Conservation (phyloP, 2,329 filamentous ascomycete genomes). For the Teratosphaeria pseudoeucalypti region DNA sequence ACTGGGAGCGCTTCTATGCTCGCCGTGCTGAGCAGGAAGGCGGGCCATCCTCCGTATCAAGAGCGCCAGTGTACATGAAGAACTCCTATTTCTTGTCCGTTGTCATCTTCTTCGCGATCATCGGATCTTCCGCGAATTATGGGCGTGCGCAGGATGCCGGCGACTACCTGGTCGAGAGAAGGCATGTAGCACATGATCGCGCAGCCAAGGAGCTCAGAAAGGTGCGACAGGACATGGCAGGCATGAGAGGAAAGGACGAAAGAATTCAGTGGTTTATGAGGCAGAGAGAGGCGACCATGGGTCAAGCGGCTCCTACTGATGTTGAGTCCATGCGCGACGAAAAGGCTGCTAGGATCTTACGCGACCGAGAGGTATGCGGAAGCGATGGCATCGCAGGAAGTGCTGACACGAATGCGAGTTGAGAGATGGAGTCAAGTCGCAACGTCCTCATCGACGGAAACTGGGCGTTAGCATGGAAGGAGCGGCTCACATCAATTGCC, state of each 20-base stretch:
- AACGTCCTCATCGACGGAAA: not conserved
- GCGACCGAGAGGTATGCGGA: constrained; percentile 36
- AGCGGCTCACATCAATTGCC: too few relatives aligned
- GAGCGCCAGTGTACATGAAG: constrained; percentile 55
- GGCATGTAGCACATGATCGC: constrained; percentile 55
- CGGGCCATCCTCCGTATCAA: constrained; percentile 25
- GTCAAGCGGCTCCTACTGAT: constrained; percentile 21
- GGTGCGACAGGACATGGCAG: constrained; percentile 41
- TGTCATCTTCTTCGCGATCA: constrained; percentile 56
- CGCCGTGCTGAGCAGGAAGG: constrained; percentile 18
- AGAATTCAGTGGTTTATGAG: constrained; percentile 69
- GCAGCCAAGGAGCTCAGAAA: constrained; percentile 53
- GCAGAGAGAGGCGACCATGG: constrained; percentile 52
- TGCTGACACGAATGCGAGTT: not conserved
- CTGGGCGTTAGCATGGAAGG: too few relatives aligned
- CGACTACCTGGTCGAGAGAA: constrained; percentile 52
- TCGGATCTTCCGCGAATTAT: constrained; percentile 64
- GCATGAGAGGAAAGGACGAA: constrained; percentile 36
- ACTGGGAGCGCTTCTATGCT: constrained; percentile 76
- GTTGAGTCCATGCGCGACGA: constrained; percentile 36
- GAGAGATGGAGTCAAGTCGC: not conserved
- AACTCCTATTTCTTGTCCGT: constrained; percentile 69
- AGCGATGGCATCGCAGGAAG: constrained; percentile 29
- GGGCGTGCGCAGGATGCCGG: constrained; percentile 56
- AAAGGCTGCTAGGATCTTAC: constrained; percentile 35